Evolutionary conservation across 306 rosid genomes (phyloP).

Genomic region (Amphicarpaea edgeworthii): DNA sequence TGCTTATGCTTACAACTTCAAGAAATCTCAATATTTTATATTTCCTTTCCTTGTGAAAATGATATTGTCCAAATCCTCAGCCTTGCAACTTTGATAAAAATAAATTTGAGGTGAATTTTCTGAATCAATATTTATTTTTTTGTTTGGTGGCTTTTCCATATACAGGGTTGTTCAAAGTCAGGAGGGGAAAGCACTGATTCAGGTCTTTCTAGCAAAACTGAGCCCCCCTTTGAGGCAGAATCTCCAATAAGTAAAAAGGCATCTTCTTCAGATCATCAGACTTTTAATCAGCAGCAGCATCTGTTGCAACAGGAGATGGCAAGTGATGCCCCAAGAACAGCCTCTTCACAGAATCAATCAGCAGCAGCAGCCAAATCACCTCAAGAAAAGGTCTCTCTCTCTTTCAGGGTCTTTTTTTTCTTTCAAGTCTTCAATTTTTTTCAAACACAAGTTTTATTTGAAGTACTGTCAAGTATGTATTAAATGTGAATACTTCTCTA

Average conservation of each 20-base stretch:
- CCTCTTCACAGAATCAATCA: conserved; percentile 64
- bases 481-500: background rate
- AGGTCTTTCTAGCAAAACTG: conserved; percentile 71
- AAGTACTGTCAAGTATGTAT: background rate
- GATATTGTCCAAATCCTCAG: conserved; percentile 3
- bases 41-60: conserved; percentile 14
- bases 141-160: conserved; percentile 26
- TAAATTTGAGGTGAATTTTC: conserved; percentile 10
- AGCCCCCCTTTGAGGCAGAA: conserved; percentile 70
- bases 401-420: background rate
- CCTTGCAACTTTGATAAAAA: background rate
- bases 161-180: conserved; percentile 79
- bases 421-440: background rate
- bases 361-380: conserved; percentile 61
- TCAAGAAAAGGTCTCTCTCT: conserved; percentile 70
- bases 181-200: conserved; percentile 89
- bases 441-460: background rate
- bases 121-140: background rate
- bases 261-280: conserved; percentile 59
- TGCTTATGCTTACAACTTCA: conserved; percentile 19
- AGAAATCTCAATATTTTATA: conserved; percentile 5
- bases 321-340: conserved; percentile 56
- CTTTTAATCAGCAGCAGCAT: conserved; percentile 61
- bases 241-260: conserved; percentile 76
- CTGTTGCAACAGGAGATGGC: conserved; percentile 51